Conservation (phyloP, 176 grass and related monocot genomes). For the Phoenix dactylifera region DNA sequence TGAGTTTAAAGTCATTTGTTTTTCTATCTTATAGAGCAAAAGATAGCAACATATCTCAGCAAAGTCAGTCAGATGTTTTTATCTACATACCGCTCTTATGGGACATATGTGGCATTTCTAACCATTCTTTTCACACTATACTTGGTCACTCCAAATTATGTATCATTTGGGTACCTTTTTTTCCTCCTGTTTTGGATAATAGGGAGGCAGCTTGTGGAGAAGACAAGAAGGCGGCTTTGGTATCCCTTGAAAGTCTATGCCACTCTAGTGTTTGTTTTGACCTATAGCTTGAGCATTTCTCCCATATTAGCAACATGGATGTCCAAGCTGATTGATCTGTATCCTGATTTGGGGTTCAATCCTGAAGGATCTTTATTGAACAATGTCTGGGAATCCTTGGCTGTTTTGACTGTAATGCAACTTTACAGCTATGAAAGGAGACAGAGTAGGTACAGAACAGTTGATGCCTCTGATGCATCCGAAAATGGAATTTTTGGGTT, state of each 20-base stretch:
- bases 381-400: constrained; percentile 95
- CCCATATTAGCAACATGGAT: constrained; percentile 49
- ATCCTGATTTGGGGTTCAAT: constrained; percentile 85
- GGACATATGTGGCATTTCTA: constrained; percentile 91
- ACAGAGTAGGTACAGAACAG: constrained; percentile 61
- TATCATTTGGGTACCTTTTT: constrained; percentile 96
- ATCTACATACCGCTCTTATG: constrained; percentile 79
- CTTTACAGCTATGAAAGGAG: constrained; percentile 97
- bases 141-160: constrained; percentile 93
- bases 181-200: constrained; percentile 99
- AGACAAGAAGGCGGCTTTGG: constrained; percentile 79
- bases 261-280: constrained; percentile 67
- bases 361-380: constrained; percentile 62
- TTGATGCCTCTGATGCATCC: constrained; percentile 68
- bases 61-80: constrained; percentile 85
- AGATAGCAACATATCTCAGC: constrained; percentile 80
- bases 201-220: constrained; percentile 82
- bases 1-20: constrained; percentile 1
- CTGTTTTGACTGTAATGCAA: constrained; percentile 92
- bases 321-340: constrained; percentile 63
- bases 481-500: constrained; percentile 61
- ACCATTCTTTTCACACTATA: constrained; percentile 93
- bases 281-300: constrained; percentile 71
- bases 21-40: constrained; percentile 57
- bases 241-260: constrained; percentile 86